A percentile compares a stretch with the other conserved stretches of the same genome.
Evolutionary conservation across 768 basidiomycete species (phyloP).

Genomic region (Lentinula guzmanii): DNA sequence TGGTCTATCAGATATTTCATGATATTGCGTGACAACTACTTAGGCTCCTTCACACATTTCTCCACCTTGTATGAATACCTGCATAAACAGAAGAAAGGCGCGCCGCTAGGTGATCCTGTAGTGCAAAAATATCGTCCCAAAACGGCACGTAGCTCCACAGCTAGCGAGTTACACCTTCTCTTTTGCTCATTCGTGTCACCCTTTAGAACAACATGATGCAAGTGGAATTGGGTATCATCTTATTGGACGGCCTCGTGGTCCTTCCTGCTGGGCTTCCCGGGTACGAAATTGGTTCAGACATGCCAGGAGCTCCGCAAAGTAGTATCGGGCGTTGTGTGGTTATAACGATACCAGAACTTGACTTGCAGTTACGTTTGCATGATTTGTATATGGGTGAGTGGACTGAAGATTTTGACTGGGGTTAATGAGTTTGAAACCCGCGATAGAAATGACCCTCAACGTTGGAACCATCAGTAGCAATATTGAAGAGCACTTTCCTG

Average conservation of each 20-base stretch:
- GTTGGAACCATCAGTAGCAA: slow-evolving; percentile 51
- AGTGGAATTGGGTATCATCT: slow-evolving; percentile 52
- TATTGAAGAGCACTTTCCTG: slow-evolving; percentile 41
- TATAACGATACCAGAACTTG: slow-evolving; percentile 59
- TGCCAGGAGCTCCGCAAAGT: slow-evolving; percentile 13
- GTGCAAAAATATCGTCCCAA: slow-evolving; percentile 73
- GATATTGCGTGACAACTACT: slow-evolving; percentile 88
- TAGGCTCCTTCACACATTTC: slow-evolving; percentile 92
- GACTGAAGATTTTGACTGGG: slow-evolving; percentile 4
- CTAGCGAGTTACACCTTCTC: background rate
- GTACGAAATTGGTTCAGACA: slow-evolving; percentile 30
- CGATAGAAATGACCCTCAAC: slow-evolving; percentile 75
- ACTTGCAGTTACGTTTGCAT: slow-evolving; percentile 72
- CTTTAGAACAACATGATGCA: slow-evolving; percentile 80
- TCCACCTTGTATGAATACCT: slow-evolving; percentile 84
- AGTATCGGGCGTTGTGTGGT: slow-evolving; percentile 50
- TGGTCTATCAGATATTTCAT: slow-evolving; percentile 90
- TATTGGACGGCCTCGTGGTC: slow-evolving; percentile 49
- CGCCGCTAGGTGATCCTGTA: slow-evolving; percentile 77
- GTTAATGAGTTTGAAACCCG: slow-evolving; percentile 1
- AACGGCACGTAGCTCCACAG: slow-evolving; percentile 40
- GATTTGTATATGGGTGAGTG: slow-evolving; percentile 83
- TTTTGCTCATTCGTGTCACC: background rate
- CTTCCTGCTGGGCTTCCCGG: slow-evolving; percentile 67
- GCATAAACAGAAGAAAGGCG: slow-evolving; percentile 50